phyloP scores from a whole-genome alignment of 202 grass and related monocot genomes.

The Setaria italica region DNA sequence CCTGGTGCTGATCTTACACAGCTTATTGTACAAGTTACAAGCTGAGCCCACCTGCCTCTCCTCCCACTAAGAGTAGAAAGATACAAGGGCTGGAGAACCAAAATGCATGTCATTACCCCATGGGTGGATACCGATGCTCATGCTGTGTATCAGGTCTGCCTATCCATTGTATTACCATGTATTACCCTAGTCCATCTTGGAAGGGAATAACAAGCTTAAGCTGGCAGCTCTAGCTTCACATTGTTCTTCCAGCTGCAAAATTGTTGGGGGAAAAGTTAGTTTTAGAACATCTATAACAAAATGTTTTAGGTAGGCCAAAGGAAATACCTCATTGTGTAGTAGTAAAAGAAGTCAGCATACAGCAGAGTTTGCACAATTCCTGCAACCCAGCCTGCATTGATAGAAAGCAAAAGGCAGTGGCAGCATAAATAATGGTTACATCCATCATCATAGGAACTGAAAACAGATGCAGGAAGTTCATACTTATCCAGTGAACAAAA shows the following conservation, averaged over 20 bases:
- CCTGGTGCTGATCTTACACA: background rate
- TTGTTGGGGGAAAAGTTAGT: constrained; percentile 37
- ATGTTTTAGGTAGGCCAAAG: background rate
- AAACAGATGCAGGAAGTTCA: constrained; percentile 4
- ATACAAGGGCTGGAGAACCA: constrained; percentile 29
- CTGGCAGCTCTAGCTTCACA: constrained; percentile 86
- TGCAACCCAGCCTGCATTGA: constrained; percentile 62
- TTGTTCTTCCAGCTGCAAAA: constrained; percentile 92
- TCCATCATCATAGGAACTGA: background rate
- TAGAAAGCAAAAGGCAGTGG: background rate
- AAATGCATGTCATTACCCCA: constrained; percentile 1
- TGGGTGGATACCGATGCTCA: background rate
- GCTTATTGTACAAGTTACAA: constrained; percentile 44
- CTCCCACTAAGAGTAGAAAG: constrained; percentile 31
- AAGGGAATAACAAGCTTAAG: constrained; percentile 55
- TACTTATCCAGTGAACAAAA: constrained; percentile 88
- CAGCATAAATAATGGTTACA: constrained; percentile 12
- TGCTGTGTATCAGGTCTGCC: constrained; percentile 35
- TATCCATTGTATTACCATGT: constrained; percentile 30
- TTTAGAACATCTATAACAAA: constrained; percentile 25
- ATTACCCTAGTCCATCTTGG: constrained; percentile 46
- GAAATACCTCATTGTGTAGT: constrained; percentile 74
- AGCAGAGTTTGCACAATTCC: constrained; percentile 69
- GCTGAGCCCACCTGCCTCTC: constrained; percentile 14
- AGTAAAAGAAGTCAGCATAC: constrained; percentile 81